Conservation (phyloP, 2,329 filamentous ascomycete genomes). For the Claviceps maximensis region DNA sequence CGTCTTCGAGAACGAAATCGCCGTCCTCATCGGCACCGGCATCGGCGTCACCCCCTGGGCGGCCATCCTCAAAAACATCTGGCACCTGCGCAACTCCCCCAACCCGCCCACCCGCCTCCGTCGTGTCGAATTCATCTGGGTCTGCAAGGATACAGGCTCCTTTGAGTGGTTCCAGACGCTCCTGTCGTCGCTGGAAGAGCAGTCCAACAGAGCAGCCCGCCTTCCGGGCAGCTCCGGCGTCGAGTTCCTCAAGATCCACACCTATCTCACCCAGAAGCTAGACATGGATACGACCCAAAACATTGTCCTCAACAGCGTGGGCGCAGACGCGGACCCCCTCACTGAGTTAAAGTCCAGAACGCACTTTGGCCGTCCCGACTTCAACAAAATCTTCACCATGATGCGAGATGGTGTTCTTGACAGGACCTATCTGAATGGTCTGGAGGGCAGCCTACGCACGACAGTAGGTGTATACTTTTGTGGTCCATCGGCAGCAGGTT, state of each 20-base stretch:
- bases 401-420: constrained; percentile 85
- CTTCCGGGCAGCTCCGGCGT: constrained; percentile 52
- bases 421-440: constrained; percentile 69
- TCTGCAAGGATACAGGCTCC: constrained; percentile 86
- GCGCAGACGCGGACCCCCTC: constrained; percentile 73
- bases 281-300: constrained; percentile 90
- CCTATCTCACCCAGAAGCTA: constrained; percentile 87
- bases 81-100: constrained; percentile 81
- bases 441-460: constrained; percentile 64
- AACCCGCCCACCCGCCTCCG: constrained; percentile 82
- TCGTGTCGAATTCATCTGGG: constrained; percentile 97
- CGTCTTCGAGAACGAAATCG: constrained; percentile 87
- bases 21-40: constrained; percentile 72
- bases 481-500: constrained; percentile 62
- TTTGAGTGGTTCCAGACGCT: constrained; percentile 99
- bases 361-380: constrained; percentile 91
- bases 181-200: constrained; percentile 76
- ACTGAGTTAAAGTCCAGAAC: constrained; percentile 84
- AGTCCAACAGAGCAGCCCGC: constrained; percentile 58
- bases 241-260: constrained; percentile 96
- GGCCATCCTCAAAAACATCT: constrained; percentile 89
- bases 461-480: constrained; percentile 98
- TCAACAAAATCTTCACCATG: constrained; percentile 60
- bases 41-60: constrained; percentile 84
- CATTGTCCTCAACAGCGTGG: constrained; percentile 92